Base-by-base conservation (phyloP, 345 rosid species). In the Eucalyptus marginata region DNA sequence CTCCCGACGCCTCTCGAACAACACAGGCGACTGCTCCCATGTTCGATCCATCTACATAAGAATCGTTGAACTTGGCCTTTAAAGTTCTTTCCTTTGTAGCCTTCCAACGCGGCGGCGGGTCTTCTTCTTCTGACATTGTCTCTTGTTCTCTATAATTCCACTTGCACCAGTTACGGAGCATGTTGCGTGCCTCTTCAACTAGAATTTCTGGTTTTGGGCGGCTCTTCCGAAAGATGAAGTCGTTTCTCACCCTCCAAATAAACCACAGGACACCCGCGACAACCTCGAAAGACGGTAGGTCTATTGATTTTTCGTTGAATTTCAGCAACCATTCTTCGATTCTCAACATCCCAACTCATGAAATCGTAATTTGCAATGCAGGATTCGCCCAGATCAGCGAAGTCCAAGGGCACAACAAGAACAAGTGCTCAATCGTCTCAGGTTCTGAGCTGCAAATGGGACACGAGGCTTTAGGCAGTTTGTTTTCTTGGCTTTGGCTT, bases 271-370 rank as follows among this genome's bases (percentile, higher is more conserved):
- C 5, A 29, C 17, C 3, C 1, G 15, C 71, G 5, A 58, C 29
- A 62, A 27, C 31, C 66, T 62, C 71, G 18, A 62, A 13, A 14
- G 68, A 59, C 68, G 68, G 68, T 12, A 27, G 68, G 0, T 50
- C 52, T 2, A 50, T 0, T 15, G 3, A 50, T 50, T 2, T 50
- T 50, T 50, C 52, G 0, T 50, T 50, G 18, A 50, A 0, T 50
- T 50, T 0, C 52, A 50, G 52, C 52, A 1, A 50, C 52, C 52
- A 0, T 50, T 50, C 52, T 50, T 50, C 18, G 7, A 50, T 50
- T 50, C 52, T 50, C 0, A 0, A 50, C 52, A 50, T 0, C 52
- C 52, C 52, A 50, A 14, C 52, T 50, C 52, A 5, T 14, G 52
- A 50, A 50, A 50, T 14, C 52, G 6, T 2, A 50, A 50, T 50